Percentiles rank a stretch among this genome's conserved stretches.
Evolutionary conservation across 1,284 basidiomycete genomes (phyloP).

Genomic region (Chiua sp.): DNA sequence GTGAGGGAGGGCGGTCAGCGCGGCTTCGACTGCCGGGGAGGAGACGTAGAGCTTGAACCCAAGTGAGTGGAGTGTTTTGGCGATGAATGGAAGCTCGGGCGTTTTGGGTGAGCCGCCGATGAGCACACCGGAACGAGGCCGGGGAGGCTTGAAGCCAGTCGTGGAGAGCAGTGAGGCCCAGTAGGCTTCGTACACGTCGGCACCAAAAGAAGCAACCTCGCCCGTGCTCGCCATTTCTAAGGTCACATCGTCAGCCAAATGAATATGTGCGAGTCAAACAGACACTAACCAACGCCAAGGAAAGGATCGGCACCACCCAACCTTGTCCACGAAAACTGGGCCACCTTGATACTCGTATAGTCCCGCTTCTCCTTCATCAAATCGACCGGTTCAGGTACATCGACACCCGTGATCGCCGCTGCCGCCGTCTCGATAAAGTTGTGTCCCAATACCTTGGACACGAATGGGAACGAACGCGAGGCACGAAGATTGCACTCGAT

Average conservation of each 20-base stretch:
- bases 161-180: conserved; percentile 92
- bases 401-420: conserved; percentile 91
- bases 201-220: conserved; percentile 97
- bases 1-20: conserved; percentile 84
- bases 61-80: conserved; percentile 77
- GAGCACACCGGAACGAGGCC: conserved; percentile 82
- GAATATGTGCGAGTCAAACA: background rate
- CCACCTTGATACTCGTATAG: conserved; percentile 97
- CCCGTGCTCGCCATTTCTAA: conserved; percentile 98
- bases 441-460: too few species aligned
- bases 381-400: conserved; percentile 89
- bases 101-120: conserved; percentile 86
- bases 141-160: conserved; percentile 91
- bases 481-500: too few species aligned
- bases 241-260: background rate
- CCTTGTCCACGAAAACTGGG: conserved; percentile 96
- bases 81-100: conserved; percentile 83
- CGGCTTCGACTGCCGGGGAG: conserved; percentile 80
- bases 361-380: conserved; percentile 92
- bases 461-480: too few species aligned
- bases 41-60: conserved; percentile 96
- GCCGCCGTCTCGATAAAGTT: conserved; percentile 49
- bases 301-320: conserved; percentile 95
- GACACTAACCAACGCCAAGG: conserved; percentile 85
- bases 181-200: conserved; percentile 95